Evolutionary conservation across 371 early-diverging fungal genomes (phyloP), one percentile per base, ranked within the genome.

Genomic region (Nosema muscidifuracis): DNA sequence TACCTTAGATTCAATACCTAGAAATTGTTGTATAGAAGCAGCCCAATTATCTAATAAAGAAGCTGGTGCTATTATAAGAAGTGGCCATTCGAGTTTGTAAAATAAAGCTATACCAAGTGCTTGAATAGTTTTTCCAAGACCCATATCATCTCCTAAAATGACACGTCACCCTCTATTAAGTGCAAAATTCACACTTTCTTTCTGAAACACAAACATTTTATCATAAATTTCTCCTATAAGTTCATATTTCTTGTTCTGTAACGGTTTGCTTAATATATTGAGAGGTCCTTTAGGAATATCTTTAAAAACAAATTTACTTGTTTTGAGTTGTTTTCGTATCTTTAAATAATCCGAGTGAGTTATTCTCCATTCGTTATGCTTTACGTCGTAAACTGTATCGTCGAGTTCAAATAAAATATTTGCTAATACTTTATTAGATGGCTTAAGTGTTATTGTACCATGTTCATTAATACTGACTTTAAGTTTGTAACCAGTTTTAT

Each of bases 51-150:
- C 61, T 1, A 82, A 66, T 15, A 88, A 47, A 1, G 86, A 82
- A 0, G 85, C 76, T 7, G 87, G 88, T 30, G 87, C 86, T 15
- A 87, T 77, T 10, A 89, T 72, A 6, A 89, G 78, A 0, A 86
- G 84, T 9, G 88, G 88, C 81, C 86, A 85, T 33, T 83, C 82
- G 9, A 71, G 63, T 7, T 73, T 22, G 60, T 87, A 83, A 13
- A 90, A 83, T 7, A 87, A 51, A 1, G 85, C 81, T 0, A 88
- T 75, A 1, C 86, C 85, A 6, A 89, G 55, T 1, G 87, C 85
- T 70, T 87, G 87, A 10, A 87, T 76, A 0, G 85, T 85, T 71
- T 85, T 86, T 26, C 85, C 85, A 31, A 83, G 73, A 10, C 85
- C 87, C 87, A 86, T 86, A 43, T 86, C 86, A 71, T 87, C 87